These are phyloP conservation scores for Mortierella sp. DNA, from an alignment of 371 early-diverging fungal genomes.

Conservation along the genomic window DNA sequence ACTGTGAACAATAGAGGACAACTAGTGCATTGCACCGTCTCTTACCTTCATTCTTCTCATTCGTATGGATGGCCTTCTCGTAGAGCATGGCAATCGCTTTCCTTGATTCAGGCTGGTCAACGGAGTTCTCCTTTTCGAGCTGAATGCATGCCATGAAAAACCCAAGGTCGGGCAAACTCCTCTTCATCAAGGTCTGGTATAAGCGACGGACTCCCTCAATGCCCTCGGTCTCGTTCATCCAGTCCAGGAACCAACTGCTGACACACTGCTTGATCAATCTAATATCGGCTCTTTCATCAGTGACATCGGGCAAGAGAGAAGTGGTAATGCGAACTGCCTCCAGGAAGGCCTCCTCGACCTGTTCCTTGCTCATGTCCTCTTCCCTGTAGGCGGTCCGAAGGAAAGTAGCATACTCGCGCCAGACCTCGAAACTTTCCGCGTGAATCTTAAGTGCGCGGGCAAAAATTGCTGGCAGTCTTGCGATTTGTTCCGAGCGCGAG, in stretches of 20 bases:
- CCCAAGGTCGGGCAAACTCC: constrained; percentile 69
- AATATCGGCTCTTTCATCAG: constrained; percentile 61
- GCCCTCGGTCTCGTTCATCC: constrained; percentile 63
- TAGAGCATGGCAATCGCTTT: constrained; percentile 60
- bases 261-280: constrained; percentile 63
- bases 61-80: constrained; percentile 70
- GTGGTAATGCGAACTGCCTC: constrained; percentile 64
- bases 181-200: constrained; percentile 66
- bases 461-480: constrained; percentile 47
- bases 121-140: constrained; percentile 63
- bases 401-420: constrained; percentile 59
- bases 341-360: constrained; percentile 58
- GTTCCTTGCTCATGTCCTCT: constrained; percentile 45
- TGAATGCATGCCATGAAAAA: constrained; percentile 75
- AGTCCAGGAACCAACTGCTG: constrained; percentile 64
- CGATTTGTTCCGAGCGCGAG: constrained; percentile 43
- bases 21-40: no score
- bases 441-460: constrained; percentile 43
- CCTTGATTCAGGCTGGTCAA: constrained; percentile 52
- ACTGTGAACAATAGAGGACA: background rate
- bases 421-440: constrained; percentile 52
- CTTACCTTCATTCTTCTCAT: constrained; percentile 68
- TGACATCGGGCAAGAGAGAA: constrained; percentile 63
- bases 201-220: constrained; percentile 67
- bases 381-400: constrained; percentile 41